Conservation (phyloP, 129 eudicot genomes). For the Helianthus annuus region DNA sequence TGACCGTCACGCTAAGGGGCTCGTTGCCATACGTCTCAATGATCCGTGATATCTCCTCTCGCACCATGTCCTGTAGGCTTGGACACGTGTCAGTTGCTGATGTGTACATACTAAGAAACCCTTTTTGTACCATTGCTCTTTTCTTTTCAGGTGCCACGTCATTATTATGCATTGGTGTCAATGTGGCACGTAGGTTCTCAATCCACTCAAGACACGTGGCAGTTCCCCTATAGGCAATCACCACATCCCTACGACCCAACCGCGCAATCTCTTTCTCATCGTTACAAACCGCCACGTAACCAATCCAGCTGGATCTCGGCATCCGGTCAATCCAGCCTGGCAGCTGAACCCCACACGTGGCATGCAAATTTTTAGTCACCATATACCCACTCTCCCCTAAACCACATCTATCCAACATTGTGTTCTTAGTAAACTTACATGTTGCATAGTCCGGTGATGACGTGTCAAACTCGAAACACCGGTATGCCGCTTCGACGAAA, state of each 20-base stretch:
- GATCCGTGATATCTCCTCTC: constrained; percentile 54
- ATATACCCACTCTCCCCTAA: constrained; percentile 55
- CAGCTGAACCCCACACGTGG: constrained; percentile 64
- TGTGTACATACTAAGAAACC: constrained; percentile 83
- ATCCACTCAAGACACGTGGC: constrained; percentile 82
- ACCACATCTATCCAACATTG: constrained; percentile 55
- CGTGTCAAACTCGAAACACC: constrained; percentile 63
- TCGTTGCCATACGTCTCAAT: constrained; percentile 49
- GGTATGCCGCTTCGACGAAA: constrained; percentile 74
- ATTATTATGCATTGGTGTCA: constrained; percentile 40
- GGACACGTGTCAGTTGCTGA: constrained; percentile 44
- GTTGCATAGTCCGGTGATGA: constrained; percentile 43
- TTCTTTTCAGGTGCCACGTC: constrained; percentile 42
- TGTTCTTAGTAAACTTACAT: constrained; percentile 32
- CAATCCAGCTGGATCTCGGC: constrained; percentile 71
- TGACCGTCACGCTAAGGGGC: constrained; percentile 69
- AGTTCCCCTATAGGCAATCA: constrained; percentile 70
- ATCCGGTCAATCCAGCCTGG: constrained; percentile 48
- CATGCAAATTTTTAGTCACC: constrained; percentile 60
- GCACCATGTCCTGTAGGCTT: constrained; percentile 53
- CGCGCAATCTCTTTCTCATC: constrained; percentile 64
- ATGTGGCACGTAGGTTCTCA: constrained; percentile 58
- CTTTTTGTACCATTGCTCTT: constrained; percentile 72
- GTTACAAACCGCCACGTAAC: constrained; percentile 84
- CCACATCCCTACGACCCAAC: constrained; percentile 80